These are phyloP conservation scores for Podaxis sp. DNA, from an alignment of 768 basidiomycete genomes.

Conservation along the genomic window DNA sequence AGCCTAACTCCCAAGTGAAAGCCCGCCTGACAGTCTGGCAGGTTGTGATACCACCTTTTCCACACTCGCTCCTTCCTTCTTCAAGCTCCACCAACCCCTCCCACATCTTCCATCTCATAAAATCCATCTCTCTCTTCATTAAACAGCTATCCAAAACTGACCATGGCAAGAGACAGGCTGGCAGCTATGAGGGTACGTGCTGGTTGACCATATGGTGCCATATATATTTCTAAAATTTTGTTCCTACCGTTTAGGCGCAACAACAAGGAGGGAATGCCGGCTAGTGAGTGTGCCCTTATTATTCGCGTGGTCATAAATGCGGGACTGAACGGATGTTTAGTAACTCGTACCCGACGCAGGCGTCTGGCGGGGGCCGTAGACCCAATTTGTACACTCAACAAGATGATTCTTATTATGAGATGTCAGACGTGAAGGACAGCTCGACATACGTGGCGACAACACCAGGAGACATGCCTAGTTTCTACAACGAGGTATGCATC, in stretches of 20 bases:
- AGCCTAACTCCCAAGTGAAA: background rate
- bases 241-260: slow-evolving; percentile 51
- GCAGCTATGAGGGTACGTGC: slow-evolving; percentile 76
- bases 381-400: slow-evolving; percentile 68
- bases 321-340: slow-evolving; percentile 25
- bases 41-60: slow-evolving; percentile 5
- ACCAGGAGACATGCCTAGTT: slow-evolving; percentile 62
- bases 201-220: slow-evolving; percentile 11
- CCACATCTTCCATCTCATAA: background rate
- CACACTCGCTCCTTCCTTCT: background rate
- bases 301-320: background rate
- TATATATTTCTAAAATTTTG: slow-evolving; percentile 16
- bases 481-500: slow-evolving; percentile 67
- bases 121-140: background rate
- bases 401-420: slow-evolving; percentile 65
- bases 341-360: slow-evolving; percentile 68
- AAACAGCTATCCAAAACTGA: background rate
- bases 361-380: slow-evolving; percentile 48
- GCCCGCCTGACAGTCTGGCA: background rate
- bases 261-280: slow-evolving; percentile 56
- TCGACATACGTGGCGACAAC: slow-evolving; percentile 43
- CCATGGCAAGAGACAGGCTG: slow-evolving; percentile 88
- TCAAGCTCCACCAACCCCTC: slow-evolving; percentile 5
- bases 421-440: slow-evolving; percentile 66
- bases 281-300: slow-evolving; percentile 37